phyloP scores from a whole-genome alignment of 768 basidiomycete species.

The Tephrocybe sp. region DNA sequence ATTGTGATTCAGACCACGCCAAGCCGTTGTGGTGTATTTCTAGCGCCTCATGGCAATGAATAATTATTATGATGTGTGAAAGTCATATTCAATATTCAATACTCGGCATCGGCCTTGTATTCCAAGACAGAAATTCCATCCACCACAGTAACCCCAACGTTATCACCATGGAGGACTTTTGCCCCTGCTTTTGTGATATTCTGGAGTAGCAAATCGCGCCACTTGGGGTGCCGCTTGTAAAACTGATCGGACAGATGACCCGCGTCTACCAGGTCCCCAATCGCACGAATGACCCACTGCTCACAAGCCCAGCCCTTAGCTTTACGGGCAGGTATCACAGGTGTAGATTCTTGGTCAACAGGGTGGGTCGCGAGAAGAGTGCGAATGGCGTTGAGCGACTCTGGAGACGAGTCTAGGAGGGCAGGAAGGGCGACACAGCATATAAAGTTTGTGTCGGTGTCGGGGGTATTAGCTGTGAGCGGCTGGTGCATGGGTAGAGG shows the following conservation, averaged over 20 bases:
- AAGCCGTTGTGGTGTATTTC: no score
- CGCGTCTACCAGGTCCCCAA: no score
- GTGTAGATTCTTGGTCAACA: not conserved
- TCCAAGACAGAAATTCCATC: not conserved
- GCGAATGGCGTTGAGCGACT: not conserved
- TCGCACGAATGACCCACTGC: no score
- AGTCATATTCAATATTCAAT: not conserved
- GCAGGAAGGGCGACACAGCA: not conserved
- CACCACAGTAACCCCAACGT: not conserved
- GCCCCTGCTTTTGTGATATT: not conserved
- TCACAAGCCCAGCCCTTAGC: no score
- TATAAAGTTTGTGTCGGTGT: not conserved
- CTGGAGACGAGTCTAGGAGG: not conserved
- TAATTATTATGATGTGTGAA: no score
- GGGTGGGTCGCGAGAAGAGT: not conserved
- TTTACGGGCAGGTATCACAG: no score
- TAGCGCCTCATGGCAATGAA: no score
- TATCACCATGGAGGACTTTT: not conserved
- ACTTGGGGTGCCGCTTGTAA: not conserved
- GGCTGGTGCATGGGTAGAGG: slow-evolving; percentile 3
- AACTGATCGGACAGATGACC: no score
- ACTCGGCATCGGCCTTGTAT: not conserved
- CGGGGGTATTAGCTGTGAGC: not conserved
- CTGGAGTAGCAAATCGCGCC: not conserved
- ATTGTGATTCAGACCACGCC: no score